Percentiles rank a stretch among this genome's conserved stretches.
These are phyloP conservation scores for Dactylellina cionopaga DNA, from an alignment of 2,329 filamentous ascomycete genomes.

Conservation along the genomic window DNA sequence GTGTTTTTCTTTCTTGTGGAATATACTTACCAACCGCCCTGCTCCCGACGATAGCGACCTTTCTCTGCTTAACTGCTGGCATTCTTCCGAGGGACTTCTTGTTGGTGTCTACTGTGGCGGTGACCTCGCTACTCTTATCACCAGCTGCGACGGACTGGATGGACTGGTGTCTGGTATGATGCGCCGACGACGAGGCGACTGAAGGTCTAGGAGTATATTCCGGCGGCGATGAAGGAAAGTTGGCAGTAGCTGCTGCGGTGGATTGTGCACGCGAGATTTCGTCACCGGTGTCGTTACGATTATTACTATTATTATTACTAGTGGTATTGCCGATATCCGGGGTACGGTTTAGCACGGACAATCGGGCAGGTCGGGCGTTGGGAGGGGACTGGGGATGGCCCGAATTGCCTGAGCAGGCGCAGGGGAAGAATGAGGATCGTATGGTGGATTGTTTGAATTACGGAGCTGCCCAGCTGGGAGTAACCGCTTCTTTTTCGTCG, in stretches of 20 bases:
- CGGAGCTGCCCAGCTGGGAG: constrained; percentile 46
- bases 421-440: constrained; percentile 47
- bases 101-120: background rate
- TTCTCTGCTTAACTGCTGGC: constrained; percentile 75
- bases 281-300: constrained; percentile 3
- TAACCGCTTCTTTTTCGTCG: constrained; percentile 5
- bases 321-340: background rate
- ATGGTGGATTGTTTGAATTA: constrained; percentile 33
- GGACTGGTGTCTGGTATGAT: constrained; percentile 36
- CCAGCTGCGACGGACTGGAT: constrained; percentile 17
- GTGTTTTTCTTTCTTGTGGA: too few relatives aligned
- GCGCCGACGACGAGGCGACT: constrained; percentile 26
- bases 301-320: background rate
- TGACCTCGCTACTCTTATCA: constrained; percentile 9
- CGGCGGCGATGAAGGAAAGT: constrained; percentile 19
- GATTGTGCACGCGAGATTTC: constrained; percentile 35
- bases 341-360: constrained; percentile 26
- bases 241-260: background rate
- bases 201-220: constrained; percentile 41
- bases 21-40: constrained; percentile 79
- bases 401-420: constrained; percentile 50
- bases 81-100: constrained; percentile 27
- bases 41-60: constrained; percentile 95
- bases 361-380: constrained; percentile 50
- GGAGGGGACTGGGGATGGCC: constrained; percentile 46